Conservation (phyloP, 1,284 basidiomycete species). For the Moesziomyces sp. region DNA sequence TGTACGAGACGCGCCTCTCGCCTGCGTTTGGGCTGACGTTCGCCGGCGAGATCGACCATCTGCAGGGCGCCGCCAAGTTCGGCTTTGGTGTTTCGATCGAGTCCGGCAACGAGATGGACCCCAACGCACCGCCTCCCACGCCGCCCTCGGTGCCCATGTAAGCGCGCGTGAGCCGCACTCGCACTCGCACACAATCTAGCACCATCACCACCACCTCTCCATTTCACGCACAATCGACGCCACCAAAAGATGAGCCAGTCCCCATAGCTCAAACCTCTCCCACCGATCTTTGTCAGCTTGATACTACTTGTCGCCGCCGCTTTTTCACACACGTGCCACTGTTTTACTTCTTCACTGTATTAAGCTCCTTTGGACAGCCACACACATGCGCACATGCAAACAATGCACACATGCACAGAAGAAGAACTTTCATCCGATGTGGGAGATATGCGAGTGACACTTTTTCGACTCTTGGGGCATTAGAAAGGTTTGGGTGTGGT, state of each 20-base stretch:
- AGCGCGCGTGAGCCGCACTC: not conserved
- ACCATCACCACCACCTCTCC: conserved; percentile 13
- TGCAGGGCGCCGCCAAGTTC: conserved; percentile 89
- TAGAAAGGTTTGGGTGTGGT: too few relatives aligned
- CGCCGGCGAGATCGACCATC: conserved; percentile 97
- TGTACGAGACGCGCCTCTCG: conserved; percentile 94
- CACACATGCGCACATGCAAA: too few relatives aligned
- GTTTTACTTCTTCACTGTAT: not conserved
- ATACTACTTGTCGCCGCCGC: too few relatives aligned
- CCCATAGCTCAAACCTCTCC: too few relatives aligned
- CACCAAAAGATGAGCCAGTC: not conserved
- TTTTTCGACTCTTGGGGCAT: too few relatives aligned
- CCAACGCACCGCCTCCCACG: conserved; percentile 58
- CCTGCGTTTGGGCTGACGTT: conserved; percentile 95
- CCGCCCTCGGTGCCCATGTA: conserved; percentile 66
- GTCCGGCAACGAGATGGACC: conserved; percentile 66
- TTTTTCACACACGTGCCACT: too few relatives aligned
- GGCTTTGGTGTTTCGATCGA: conserved; percentile 97
- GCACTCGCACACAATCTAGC: too few relatives aligned
- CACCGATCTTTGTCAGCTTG: too few relatives aligned
- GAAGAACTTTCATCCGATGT: too few relatives aligned
- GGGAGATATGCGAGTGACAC: too few relatives aligned
- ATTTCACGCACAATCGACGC: not conserved
- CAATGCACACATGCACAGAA: too few relatives aligned
- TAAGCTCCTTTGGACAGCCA: not conserved